Evolutionary conservation across 1,284 basidiomycete species (phyloP), one percentile per base, ranked within the genome.

Genomic region (Hortiboletus rubellus): DNA sequence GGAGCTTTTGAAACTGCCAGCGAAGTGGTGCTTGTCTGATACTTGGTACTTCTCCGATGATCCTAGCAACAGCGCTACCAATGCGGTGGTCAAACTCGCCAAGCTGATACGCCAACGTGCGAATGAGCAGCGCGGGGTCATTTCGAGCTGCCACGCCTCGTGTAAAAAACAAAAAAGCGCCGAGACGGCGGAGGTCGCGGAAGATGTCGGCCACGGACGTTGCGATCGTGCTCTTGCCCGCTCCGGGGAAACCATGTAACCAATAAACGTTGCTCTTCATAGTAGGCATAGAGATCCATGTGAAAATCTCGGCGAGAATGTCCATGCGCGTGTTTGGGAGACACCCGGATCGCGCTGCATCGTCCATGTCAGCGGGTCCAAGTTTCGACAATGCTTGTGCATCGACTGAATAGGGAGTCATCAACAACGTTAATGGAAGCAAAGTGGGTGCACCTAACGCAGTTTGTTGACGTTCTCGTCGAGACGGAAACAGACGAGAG

Each of bases 121-220:
- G 71, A 30, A 71, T 63, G 46, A 71, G 62, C 11, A 59, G 6
- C 3, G 61, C 36, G 14, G 69, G 59, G 11, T 71, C 72, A 17
- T 59, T 72, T 12, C 66, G 61, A 38, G 61, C 51, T 1, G 66
- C 60, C 10, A 71, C 40, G 4, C 63, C 63, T 11, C 61, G 63
- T 10, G 73, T 68, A 54, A 74, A 76, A 48, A 72, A 71, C 7
- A 53, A 44, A 42, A 69, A 71, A 1, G 74, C 71, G 11, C 72
- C 71, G 9, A 75, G 71, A 42, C 63, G 63, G 10, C 63, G 62
- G 3, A 67, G 57, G 0, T 71, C 59, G n/a, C 66, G 60, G 36
- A 67, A 67, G 30, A 69, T 55, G 46, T 69, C 62, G 45, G 71
- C 71, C 7, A 72, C 56, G 1, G 73, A 71, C 0, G 64, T 72